Conservation (phyloP, 2,329 filamentous ascomycete genomes). For the Verticillium longisporum region DNA sequence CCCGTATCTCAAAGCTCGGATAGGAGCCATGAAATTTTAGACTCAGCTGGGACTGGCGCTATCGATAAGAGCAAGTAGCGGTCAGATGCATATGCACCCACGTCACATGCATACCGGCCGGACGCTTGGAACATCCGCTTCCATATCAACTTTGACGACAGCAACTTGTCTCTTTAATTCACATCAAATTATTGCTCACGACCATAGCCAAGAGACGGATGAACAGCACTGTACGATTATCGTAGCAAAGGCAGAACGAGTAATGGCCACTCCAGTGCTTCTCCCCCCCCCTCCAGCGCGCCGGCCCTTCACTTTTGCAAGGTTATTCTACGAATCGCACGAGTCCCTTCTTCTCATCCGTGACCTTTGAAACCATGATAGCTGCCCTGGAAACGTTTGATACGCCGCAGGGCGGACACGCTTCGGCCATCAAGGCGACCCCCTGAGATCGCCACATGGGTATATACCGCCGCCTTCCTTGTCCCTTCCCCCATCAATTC, state of each 20-base stretch:
- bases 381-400: neutral
- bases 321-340: neutral
- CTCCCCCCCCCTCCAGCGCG: neutral
- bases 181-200: neutral
- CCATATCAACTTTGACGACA: too few species aligned
- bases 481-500: neutral
- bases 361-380: neutral
- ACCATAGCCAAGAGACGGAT: neutral
- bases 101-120: neutral
- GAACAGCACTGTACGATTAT: neutral
- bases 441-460: constrained; percentile 5
- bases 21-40: neutral
- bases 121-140: too few species aligned
- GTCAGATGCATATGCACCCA: neutral
- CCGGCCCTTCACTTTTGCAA: neutral
- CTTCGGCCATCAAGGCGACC: neutral
- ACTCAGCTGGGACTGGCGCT: neutral
- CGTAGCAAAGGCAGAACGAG: neutral
- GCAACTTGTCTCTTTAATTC: neutral
- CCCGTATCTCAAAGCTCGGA: neutral
- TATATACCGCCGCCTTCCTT: constrained; percentile 7
- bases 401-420: neutral
- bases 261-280: neutral
- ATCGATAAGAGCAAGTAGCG: neutral
- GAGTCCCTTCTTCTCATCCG: neutral